Evolutionary conservation across 176 grass and related monocot genomes (phyloP).

Genomic region (Guadua angustifolia): DNA sequence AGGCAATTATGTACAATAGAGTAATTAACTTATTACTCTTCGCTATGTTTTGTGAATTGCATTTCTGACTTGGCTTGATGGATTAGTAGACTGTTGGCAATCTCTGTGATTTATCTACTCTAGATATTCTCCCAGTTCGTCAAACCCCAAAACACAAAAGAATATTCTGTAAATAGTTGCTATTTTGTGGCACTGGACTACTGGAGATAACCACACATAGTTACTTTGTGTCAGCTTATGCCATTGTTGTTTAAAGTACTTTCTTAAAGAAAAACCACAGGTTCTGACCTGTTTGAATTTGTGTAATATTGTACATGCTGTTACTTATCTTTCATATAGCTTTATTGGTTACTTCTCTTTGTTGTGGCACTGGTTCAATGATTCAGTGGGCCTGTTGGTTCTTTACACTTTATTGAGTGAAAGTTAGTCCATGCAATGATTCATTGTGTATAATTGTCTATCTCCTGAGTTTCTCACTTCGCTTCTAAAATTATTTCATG

Average conservation of each 20-base stretch:
- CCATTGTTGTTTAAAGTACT: not conserved
- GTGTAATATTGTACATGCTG: not conserved
- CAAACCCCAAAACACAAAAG: slow-evolving; percentile 9
- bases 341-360: slow-evolving; percentile 1
- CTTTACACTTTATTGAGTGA: not conserved
- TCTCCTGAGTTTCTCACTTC: slow-evolving; percentile 31
- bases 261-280: slow-evolving; percentile 19
- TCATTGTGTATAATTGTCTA: not conserved
- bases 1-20: not conserved
- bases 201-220: not conserved
- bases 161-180: not conserved
- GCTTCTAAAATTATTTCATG: not conserved
- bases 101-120: slow-evolving; percentile 33
- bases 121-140: slow-evolving; percentile 14
- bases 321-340: not conserved
- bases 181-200: not conserved
- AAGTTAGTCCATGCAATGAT: slow-evolving; percentile 23
- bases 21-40: slow-evolving; percentile 2
- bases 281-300: slow-evolving; percentile 18
- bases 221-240: not conserved
- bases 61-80: slow-evolving; percentile 18
- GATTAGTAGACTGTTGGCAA: slow-evolving; percentile 29
- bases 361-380: slow-evolving; percentile 4
- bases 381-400: slow-evolving; percentile 2
- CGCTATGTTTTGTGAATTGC: not conserved